Evolutionary conservation across 225 moss, liverwort and hornwort genomes (phyloP).

Genomic region (Polytrichum commune): DNA sequence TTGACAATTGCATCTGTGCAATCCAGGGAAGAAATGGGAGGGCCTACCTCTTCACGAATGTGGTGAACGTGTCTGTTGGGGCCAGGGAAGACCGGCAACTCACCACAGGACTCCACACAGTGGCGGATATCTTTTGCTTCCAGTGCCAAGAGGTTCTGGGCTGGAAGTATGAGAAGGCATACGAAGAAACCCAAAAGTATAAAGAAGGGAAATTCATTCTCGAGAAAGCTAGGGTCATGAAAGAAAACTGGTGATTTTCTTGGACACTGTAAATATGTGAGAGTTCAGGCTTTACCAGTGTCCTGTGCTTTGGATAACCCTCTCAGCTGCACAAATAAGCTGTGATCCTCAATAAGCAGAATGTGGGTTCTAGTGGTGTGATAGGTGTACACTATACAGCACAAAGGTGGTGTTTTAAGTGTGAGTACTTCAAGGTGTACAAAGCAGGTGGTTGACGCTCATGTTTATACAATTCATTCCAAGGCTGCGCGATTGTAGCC

Average conservation of each 20-base stretch:
- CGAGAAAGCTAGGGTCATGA: slow-evolving; percentile 97
- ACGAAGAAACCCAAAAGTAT: slow-evolving; percentile 92
- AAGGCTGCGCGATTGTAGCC: slow-evolving; percentile 81
- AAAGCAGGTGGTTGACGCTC: slow-evolving; percentile 57
- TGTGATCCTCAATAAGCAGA: slow-evolving; percentile 12
- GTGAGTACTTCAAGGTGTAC: slow-evolving; percentile 34
- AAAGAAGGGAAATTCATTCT: slow-evolving; percentile 98
- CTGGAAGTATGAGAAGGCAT: slow-evolving; percentile 98
- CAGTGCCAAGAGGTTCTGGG: slow-evolving; percentile 93
- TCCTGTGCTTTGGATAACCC: slow-evolving; percentile 27
- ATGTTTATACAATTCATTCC: slow-evolving; percentile 29
- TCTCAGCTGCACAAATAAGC: slow-evolving; percentile 37
- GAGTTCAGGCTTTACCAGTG: slow-evolving; percentile 13
- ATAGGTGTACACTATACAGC: slow-evolving; percentile 21
- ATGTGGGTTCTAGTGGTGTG: slow-evolving; percentile 13
- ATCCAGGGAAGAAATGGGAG: slow-evolving; percentile 91
- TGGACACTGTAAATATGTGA: slow-evolving; percentile 24
- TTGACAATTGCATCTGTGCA: slow-evolving; percentile 11
- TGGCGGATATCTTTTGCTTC: slow-evolving; percentile 88
- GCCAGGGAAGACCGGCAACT: slow-evolving; percentile 87
- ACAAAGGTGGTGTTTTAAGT: slow-evolving; percentile 15
- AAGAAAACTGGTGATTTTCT: slow-evolving; percentile 78
- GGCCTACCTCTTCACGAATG: slow-evolving; percentile 92
- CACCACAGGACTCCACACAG: slow-evolving; percentile 88
- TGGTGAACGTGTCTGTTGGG: slow-evolving; percentile 82